phyloP scores from a whole-genome alignment of 2,329 filamentous ascomycete genomes.

The Chaetomium olivaceum region DNA sequence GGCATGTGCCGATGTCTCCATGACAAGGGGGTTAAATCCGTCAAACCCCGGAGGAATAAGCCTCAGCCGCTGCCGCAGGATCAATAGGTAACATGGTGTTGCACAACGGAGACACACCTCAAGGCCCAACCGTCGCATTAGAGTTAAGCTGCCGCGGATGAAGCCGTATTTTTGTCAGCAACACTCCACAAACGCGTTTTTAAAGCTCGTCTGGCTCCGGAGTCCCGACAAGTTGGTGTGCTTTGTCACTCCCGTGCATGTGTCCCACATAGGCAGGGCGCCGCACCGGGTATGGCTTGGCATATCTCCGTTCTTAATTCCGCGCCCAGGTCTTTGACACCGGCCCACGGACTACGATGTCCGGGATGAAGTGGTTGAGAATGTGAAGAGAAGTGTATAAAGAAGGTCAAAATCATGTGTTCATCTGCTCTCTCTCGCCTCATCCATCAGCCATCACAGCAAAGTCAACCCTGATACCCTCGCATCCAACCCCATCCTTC shows the following conservation, averaged over 20 bases:
- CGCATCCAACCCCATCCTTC: not conserved
- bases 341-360: not conserved
- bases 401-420: not conserved
- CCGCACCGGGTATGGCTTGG: not conserved
- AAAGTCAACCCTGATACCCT: not conserved
- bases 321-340: not conserved
- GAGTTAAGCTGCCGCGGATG: not conserved
- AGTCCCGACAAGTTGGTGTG: not conserved
- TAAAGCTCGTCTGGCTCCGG: not conserved
- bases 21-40: too few species aligned
- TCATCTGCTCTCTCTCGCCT: not conserved
- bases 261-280: not conserved
- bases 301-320: not conserved
- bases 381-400: not conserved
- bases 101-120: too few species aligned
- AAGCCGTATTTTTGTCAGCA: not conserved
- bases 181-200: not conserved
- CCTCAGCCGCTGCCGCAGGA: too few species aligned
- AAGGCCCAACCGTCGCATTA: not conserved
- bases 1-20: too few species aligned
- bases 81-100: too few species aligned
- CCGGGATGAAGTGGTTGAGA: not conserved
- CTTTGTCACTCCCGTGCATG: not conserved
- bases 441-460: not conserved
- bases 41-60: too few species aligned